Evolutionary conservation across 371 early-diverging fungal species (phyloP).

Genomic region (Conidiobolus incongruus): DNA sequence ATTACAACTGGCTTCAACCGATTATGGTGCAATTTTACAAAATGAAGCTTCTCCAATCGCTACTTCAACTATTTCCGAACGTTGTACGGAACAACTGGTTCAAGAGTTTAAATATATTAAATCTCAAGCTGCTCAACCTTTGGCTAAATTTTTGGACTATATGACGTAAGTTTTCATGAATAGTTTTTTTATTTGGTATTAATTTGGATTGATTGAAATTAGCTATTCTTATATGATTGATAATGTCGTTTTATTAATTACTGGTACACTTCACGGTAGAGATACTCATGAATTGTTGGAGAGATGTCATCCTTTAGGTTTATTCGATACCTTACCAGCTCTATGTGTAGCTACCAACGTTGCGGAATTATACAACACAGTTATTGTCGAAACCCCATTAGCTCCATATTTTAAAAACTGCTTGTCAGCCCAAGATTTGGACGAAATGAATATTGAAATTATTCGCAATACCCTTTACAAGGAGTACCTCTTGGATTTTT

Average conservation of each 20-base stretch:
- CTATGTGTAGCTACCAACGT: slow-evolving; percentile 93
- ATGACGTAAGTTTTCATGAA: slow-evolving; percentile 48
- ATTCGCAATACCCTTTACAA: slow-evolving; percentile 96
- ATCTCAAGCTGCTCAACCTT: slow-evolving; percentile 55
- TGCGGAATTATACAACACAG: slow-evolving; percentile 83
- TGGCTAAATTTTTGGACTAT: slow-evolving; percentile 83
- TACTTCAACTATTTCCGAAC: slow-evolving; percentile 75
- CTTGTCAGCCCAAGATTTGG: slow-evolving; percentile 85
- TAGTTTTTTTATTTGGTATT: background rate
- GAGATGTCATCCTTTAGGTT: slow-evolving; percentile 88
- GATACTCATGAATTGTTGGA: slow-evolving; percentile 92
- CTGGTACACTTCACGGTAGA: slow-evolving; percentile 92
- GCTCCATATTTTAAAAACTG: slow-evolving; percentile 95
- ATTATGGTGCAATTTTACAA: slow-evolving; percentile 83
- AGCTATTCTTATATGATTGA: slow-evolving; percentile 98
- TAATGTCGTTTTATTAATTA: slow-evolving; percentile 91
- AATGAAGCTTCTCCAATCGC: slow-evolving; percentile 91
- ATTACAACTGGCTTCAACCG: slow-evolving; percentile 83
- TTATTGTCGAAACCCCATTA: slow-evolving; percentile 87
- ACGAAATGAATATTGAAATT: slow-evolving; percentile 96
- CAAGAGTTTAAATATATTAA: slow-evolving; percentile 83
- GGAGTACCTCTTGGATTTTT: slow-evolving; percentile 95
- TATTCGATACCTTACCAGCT: slow-evolving; percentile 93
- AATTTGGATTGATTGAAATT: background rate
- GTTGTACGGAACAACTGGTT: slow-evolving; percentile 71